Base-by-base conservation (phyloP, 352 stramenopile species). In the Thalassiosira ordinaria region DNA sequence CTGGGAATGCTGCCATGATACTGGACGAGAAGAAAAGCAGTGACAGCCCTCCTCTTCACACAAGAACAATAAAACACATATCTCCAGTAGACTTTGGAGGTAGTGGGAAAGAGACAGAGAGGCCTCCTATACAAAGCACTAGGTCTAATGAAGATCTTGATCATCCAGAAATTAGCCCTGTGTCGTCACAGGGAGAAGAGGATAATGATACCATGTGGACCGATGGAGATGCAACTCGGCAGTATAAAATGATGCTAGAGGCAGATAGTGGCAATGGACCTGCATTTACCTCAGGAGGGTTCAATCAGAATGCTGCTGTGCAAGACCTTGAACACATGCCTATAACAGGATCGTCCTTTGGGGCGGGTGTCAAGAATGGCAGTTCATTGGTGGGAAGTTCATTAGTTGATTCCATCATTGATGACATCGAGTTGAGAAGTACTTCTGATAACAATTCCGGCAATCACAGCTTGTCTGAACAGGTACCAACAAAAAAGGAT, bases 201-300 rank as follows among this genome's bases (percentile, higher is more conserved):
- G 60, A 77, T 29, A 64, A 82, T 51, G 46, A 62, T 39, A 78
- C 66, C 22, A 22, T 65, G 9, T 73, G 27, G 20, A 77, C 47
- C 52, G 59, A 78, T 51, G 59, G 66, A 56, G 66, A 74, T 67
- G 74, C 41, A 20, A 78, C 65, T 1, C 46, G n/a, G 22, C 9
- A 74, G 7, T 60, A 77, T 37, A 78, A 63, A 62, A 49, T 68
- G 16, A 47, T 82, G n/a, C 11, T 53, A n/a, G 11, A 14, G 5
- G 59, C 39, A 20, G 13, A 57, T 59, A 56, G 11, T 41, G 31
- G 37, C 7, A 39, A 68, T 52, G 37, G 16, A 24, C 65, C 56
- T 51, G 51, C 49, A 31, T 67, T 73, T 72, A 27, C 57, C 4
- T 73, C 57, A 0, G 66, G 53, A 29, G 72, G 74, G 3, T 67